Conservation (phyloP, 2,329 filamentous ascomycete genomes). For the Fusarium sarcochroum region DNA sequence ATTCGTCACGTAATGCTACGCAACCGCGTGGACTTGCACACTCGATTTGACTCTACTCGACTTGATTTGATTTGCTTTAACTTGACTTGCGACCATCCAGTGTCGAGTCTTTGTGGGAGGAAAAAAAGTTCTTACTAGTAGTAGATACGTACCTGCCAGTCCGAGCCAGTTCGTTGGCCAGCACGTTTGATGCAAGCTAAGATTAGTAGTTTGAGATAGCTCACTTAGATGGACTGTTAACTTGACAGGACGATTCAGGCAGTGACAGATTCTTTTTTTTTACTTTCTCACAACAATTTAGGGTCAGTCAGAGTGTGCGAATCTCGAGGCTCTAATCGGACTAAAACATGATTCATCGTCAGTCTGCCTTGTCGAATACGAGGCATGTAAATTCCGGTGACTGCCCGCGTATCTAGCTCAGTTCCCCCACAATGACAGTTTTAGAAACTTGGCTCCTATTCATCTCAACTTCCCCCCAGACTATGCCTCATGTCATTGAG, state of each 20-base stretch:
- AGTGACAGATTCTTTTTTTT: neutral
- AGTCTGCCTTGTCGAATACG: constrained; percentile 15
- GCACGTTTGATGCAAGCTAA: too few species aligned
- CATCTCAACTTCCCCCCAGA: neutral
- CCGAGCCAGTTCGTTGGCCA: too few species aligned
- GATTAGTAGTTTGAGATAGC: too few species aligned
- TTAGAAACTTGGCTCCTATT: constrained; percentile 3
- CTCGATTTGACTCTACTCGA: neutral
- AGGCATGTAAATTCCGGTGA: constrained; percentile 5
- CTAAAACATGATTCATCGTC: constrained; percentile 2
- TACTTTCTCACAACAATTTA: neutral
- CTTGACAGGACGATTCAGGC: too few species aligned
- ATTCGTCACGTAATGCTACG: constrained; percentile 22
- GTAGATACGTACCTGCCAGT: too few species aligned
- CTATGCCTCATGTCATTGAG: too few species aligned
- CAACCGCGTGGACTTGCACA: constrained; percentile 2
- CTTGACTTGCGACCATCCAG: too few species aligned
- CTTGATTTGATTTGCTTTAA: too few species aligned
- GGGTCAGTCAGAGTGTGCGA: neutral
- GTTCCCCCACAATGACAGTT: constrained; percentile 10
- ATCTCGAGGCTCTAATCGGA: constrained; percentile 5
- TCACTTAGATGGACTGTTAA: too few species aligned
- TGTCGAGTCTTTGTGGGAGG: too few species aligned
- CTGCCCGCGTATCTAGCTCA: neutral
- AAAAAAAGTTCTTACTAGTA: too few species aligned